These are phyloP conservation scores for Exophiala mesophila DNA, from an alignment of 2,329 filamentous ascomycete species.

Conservation along the genomic window DNA sequence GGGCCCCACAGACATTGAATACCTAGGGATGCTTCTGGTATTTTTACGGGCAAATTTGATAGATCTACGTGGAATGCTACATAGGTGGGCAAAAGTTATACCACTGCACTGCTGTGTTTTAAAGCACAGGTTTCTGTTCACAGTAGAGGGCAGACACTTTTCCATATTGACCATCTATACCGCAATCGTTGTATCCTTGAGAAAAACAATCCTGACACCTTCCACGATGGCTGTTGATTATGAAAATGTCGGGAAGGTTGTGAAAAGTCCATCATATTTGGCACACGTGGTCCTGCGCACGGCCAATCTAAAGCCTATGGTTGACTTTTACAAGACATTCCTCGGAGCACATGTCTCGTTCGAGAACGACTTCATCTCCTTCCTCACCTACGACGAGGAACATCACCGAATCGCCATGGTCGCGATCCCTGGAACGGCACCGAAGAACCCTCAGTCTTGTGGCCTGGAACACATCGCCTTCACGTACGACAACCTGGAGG, in stretches of 20 bases:
- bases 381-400: slow-evolving; percentile 6
- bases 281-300: slow-evolving; percentile 4
- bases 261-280: neutral
- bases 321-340: slow-evolving; percentile 1
- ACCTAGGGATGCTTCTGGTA: too few relatives aligned
- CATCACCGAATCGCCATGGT: slow-evolving; percentile 2
- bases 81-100: too few relatives aligned
- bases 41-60: too few relatives aligned
- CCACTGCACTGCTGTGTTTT: too few relatives aligned
- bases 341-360: neutral
- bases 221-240: neutral
- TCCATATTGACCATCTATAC: too few relatives aligned
- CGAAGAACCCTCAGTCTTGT: neutral
- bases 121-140: too few relatives aligned
- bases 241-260: neutral
- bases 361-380: slow-evolving; percentile 2
- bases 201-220: too few relatives aligned
- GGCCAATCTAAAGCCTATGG: slow-evolving; percentile 1
- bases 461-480: slow-evolving; percentile 27
- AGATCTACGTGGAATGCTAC: too few relatives aligned
- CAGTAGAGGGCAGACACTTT: too few relatives aligned
- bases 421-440: neutral
- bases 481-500: slow-evolving; percentile 2
- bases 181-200: too few relatives aligned
- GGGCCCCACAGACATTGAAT: too few relatives aligned